Base-by-base conservation (phyloP, 805 yeast species). In the Hanseniaspora meyeri region DNA sequence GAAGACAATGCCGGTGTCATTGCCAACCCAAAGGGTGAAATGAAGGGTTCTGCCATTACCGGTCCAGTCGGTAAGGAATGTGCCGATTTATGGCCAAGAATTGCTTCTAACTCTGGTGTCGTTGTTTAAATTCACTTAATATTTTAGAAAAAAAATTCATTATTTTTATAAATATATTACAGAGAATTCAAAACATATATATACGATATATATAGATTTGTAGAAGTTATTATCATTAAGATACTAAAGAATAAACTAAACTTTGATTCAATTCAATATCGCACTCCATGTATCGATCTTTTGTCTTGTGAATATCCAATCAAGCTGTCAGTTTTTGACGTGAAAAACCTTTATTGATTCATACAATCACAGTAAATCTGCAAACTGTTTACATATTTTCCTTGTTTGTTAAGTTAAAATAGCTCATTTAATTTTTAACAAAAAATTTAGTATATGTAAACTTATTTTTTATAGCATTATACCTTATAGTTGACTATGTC, bases 41-140 rank as follows among this genome's bases (percentile, higher is more conserved):
- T 95, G 98, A 93, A 93, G 84, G 99, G 99, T 80, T 95, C 98
- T 68, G 99, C 98, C 73, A 93, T 93, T 77, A 95, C 99, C 73
- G 99, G 99, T 78, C 99, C 99, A 73, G 99, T 93, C 74, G 97
- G 97, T 77, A 93, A 93, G 82, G 99, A 93, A 83, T 95, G 98
- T 83, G 98, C 99, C 76, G 99, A 93, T 76, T 86, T 93, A 77
- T 93, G 99, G 99, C 99, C 99, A 77, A 88, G 98, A 83, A 93
- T 93, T 81, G 97, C 99, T 74, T 89, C 97, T 69, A 88, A 88
- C 91, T 93, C 98, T 71, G 98, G 98, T 88, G 98, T 93, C 76
- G 99, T 93, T 77, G 99, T 90, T 76, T 93, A 90, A 82, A 70
- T 62, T 38, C 31, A 27, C 14, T 32, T 17, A 40, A 43, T 11